Evolutionary conservation across 805 yeast genomes (phyloP), one percentile per base, ranked within the genome.

Genomic region (Candida khao-thaluensis): DNA sequence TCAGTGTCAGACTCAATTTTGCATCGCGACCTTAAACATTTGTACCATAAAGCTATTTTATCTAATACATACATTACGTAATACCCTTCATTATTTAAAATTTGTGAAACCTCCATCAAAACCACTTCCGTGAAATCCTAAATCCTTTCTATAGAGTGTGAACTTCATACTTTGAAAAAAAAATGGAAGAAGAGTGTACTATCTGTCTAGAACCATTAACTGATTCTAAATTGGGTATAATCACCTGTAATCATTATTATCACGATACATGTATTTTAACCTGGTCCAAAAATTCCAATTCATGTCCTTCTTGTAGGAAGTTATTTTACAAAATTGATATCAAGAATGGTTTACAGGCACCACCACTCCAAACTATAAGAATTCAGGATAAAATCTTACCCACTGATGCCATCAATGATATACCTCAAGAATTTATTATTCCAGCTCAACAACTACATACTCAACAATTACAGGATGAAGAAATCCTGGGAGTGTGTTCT

Each of bases 281-380:
- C 20, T 83, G 90, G 90, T 57, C 74, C 15, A 56, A 64, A 26
- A 67, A 74, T 27, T 76, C 82, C 17, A 77, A 75, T 52, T 66
- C 72, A 38, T 79, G 85, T 51, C 86, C 86, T 2, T 73, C 79
- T 4, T 80, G 86, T 50, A 72, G 86, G 15, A 50, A 66, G 21
- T 60, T 62, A 30, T 79, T 69, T 50, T 55, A 68, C 33, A 43
- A 57, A 17, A 58, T 76, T 18, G 41, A 34, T 30, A 42, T 63
- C 3, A 49, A 60, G 17, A 53, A 53, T 23, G 15, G 22, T 12
- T 5, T 29, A 10, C 29, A 33, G 7, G 11, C 16, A 4, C 10
- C 17, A 12, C 17, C 20, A 11, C 9, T 27, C 12, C 22, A 27
- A 6, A 45, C 32, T 14, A 34, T 60, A 8, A 22, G 40, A 2